Evolutionary conservation across 164 flowering plant species (phyloP).

Genomic region (Santalum album): DNA sequence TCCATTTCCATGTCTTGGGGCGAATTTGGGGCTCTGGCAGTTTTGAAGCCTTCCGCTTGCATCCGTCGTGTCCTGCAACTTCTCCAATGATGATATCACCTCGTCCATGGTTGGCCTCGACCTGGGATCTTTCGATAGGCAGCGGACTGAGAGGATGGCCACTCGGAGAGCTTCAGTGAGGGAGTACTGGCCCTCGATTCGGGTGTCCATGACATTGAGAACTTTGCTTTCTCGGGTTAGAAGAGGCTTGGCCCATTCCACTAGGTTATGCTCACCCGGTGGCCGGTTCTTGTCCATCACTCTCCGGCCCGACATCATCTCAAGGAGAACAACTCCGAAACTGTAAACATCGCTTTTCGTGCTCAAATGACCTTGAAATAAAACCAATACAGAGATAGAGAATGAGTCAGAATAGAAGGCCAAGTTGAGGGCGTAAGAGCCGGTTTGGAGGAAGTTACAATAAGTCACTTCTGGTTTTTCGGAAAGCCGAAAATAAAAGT

Average conservation of each 20-base stretch:
- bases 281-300: conserved; percentile 2
- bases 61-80: not conserved
- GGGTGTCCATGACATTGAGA: not conserved
- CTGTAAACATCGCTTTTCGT: not conserved
- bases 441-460: too few species aligned
- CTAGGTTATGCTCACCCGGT: not conserved
- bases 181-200: conserved; percentile 1
- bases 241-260: not conserved
- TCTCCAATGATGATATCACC: not conserved
- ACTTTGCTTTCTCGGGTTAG: not conserved
- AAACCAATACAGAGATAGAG: too few species aligned
- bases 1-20: too few species aligned
- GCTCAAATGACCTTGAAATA: not conserved
- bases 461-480: too few species aligned
- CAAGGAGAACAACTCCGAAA: not conserved
- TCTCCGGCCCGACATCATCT: not conserved
- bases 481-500: too few species aligned
- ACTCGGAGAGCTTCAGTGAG: not conserved
- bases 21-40: too few species aligned
- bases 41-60: too few species aligned
- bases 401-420: too few species aligned
- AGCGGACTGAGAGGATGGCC: not conserved
- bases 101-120: not conserved
- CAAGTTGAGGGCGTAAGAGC: too few species aligned
- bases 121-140: not conserved